A percentile compares a stretch with the other conserved stretches of the same genome.
Evolutionary conservation across 2,329 filamentous ascomycete genomes (phyloP).

Genomic region (Aspergillus sp.): DNA sequence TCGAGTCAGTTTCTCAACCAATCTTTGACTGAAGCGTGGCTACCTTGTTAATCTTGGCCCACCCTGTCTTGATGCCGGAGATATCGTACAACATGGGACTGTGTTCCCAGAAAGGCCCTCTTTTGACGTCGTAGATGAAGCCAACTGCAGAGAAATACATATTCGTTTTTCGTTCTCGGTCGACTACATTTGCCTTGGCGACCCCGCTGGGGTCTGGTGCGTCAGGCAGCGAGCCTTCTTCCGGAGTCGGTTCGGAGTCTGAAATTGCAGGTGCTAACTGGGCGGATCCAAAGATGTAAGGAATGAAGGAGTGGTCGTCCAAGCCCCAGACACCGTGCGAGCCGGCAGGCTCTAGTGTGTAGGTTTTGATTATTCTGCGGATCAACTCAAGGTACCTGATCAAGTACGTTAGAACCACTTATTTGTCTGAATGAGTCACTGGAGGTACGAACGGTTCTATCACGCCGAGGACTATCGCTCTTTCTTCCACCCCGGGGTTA

Average conservation of each 20-base stretch:
- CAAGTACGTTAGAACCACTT: no score
- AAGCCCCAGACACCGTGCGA: constrained; percentile 97
- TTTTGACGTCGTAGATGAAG: constrained; percentile 97
- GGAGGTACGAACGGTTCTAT: constrained; percentile 69
- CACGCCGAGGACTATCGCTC: constrained; percentile 75
- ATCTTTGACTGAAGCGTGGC: not conserved
- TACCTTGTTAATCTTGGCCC: constrained; percentile 94
- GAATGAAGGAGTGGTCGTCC: constrained; percentile 93
- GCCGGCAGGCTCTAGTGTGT: constrained; percentile 90
- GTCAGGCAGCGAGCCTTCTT: constrained; percentile 71
- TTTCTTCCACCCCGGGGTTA: constrained; percentile 58
- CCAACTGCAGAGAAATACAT: constrained; percentile 95
- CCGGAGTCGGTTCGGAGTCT: constrained; percentile 62
- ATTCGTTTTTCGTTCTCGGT: constrained; percentile 63
- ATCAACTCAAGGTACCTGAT: constrained; percentile 74
- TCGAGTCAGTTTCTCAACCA: constrained; percentile 1
- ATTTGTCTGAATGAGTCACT: no score
- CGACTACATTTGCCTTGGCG: constrained; percentile 61
- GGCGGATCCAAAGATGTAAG: constrained; percentile 93
- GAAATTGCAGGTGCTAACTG: constrained; percentile 77
- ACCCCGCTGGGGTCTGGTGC: constrained; percentile 72
- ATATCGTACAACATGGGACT: constrained; percentile 94
- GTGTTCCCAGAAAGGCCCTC: constrained; percentile 94
- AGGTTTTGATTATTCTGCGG: constrained; percentile 79
- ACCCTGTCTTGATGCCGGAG: constrained; percentile 85